These are phyloP conservation scores for Jatropha podagrica DNA, from an alignment of 441 rosid genomes.

Conservation along the genomic window DNA sequence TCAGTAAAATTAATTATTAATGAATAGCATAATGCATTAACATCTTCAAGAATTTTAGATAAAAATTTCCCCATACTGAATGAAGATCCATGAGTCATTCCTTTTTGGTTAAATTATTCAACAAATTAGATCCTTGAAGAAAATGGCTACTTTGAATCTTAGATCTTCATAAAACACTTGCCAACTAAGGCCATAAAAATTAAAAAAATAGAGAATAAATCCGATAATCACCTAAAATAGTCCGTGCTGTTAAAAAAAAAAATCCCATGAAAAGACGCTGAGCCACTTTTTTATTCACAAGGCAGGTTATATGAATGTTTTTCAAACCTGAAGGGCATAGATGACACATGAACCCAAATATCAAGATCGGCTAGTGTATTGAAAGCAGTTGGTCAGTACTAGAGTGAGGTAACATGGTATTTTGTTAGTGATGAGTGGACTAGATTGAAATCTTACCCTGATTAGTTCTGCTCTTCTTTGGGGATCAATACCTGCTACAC, in stretches of 20 bases:
- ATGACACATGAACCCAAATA: background rate
- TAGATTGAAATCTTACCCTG: conserved; percentile 45
- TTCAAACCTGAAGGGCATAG: background rate
- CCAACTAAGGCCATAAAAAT: background rate
- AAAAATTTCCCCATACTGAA: background rate
- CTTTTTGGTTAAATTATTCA: background rate
- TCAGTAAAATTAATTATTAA: background rate
- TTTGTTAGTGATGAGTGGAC: background rate
- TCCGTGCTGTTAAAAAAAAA: no score
- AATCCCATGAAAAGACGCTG: background rate
- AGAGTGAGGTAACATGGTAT: background rate
- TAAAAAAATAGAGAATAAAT: background rate
- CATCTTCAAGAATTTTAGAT: background rate
- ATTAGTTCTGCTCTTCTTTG: conserved; percentile 80
- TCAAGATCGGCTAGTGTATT: background rate
- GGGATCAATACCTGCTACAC: conserved; percentile 84
- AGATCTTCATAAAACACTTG: background rate
- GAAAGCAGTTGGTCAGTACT: no score
- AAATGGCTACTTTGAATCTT: no score
- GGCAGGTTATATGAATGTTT: background rate
- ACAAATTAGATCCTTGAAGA: no score
- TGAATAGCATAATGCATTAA: background rate
- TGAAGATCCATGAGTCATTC: background rate
- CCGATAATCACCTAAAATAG: no score
- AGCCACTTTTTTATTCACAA: background rate